phyloP scores from a whole-genome alignment of 1,284 basidiomycete species.

The Lignosus rhinocerotis region DNA sequence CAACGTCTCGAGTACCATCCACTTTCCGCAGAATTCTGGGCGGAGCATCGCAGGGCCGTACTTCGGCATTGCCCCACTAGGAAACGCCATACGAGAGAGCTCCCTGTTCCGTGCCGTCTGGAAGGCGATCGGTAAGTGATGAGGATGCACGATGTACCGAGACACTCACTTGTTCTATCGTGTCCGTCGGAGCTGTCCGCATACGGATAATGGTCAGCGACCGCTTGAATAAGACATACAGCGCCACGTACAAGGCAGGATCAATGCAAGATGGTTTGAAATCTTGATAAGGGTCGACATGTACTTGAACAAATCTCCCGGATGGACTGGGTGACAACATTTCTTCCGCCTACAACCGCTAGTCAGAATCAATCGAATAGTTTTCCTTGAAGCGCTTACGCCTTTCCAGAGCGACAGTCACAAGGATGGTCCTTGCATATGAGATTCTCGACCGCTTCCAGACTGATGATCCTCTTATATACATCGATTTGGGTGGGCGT shows the following conservation, averaged over 20 bases:
- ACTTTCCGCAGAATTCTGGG: conserved; percentile 79
- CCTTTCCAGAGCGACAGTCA: conserved; percentile 61
- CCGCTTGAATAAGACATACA: background rate
- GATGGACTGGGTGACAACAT: conserved; percentile 64
- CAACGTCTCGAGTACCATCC: conserved; percentile 73
- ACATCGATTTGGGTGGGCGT: conserved; percentile 64
- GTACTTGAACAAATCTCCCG: conserved; percentile 69
- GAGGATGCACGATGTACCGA: background rate
- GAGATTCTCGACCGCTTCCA: conserved; percentile 64
- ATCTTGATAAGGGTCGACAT: conserved; percentile 81
- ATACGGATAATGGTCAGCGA: background rate
- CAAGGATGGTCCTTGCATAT: conserved; percentile 70
- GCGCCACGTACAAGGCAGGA: conserved; percentile 62
- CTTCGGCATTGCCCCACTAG: conserved; percentile 53
- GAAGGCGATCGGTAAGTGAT: background rate
- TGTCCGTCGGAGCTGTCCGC: conserved; percentile 57
- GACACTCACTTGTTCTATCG: conserved; percentile 56
- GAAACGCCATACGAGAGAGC: conserved; percentile 58
- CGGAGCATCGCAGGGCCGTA: conserved; percentile 62
- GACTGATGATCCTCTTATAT: conserved; percentile 69
- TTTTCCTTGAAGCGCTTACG: conserved; percentile 37
- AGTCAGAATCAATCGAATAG: background rate
- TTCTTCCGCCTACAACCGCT: conserved; percentile 50
- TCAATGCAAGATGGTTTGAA: conserved; percentile 82
- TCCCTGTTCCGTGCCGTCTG: conserved; percentile 61